Base-by-base conservation (phyloP, 768 basidiomycete genomes). In the Leccinum fibrillosum region DNA sequence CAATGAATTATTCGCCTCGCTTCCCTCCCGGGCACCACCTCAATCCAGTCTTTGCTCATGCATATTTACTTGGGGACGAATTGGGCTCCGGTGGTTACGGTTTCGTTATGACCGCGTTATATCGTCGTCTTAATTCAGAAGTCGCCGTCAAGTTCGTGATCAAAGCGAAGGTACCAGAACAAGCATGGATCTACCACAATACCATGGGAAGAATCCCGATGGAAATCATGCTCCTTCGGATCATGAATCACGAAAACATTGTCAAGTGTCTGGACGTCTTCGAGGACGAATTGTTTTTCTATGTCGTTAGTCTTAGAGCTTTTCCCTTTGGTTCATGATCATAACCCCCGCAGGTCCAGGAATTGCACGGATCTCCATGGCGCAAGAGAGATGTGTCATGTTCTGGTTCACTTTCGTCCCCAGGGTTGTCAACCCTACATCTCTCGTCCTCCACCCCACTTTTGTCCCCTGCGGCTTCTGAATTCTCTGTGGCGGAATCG, bases 71-170 rank as follows among this genome's bases (percentile, higher is more conserved):
- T 23, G 82, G 81, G 37, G 90, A 89, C 62, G 88, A 92, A 69
- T 80, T 98, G 25, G 95, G 95, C 44, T 86, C 86, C 10, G 95
- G 95, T 47, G 94, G 94, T 17, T 98, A 94, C 69, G 94, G 94
- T 2, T 97, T 98, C 70, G 95, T 98, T 26, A 90, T 96, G 82
- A 89, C 89, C 3, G 94, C 92, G 10, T 74, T 78, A 35, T 84
- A 91, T 68, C 84, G 82, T 13, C 64, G 62, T 30, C 78, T 82
- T 49, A 78, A 79, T 0, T 72, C 77, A 57, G 90, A 94, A 69
- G 94, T 94, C 54, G 94, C 94, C 0, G 90, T 97, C 73, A 98
- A 98, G 75, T 97, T 98, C 72, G 94, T 98, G 68, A 84, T 90
- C 76, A 94, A 92, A 72, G 81, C 77, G 53, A 82, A 84, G 60